Evolutionary conservation across 2,329 filamentous ascomycete genomes (phyloP).

Genomic region (Beauveria scarabaeidicola): DNA sequence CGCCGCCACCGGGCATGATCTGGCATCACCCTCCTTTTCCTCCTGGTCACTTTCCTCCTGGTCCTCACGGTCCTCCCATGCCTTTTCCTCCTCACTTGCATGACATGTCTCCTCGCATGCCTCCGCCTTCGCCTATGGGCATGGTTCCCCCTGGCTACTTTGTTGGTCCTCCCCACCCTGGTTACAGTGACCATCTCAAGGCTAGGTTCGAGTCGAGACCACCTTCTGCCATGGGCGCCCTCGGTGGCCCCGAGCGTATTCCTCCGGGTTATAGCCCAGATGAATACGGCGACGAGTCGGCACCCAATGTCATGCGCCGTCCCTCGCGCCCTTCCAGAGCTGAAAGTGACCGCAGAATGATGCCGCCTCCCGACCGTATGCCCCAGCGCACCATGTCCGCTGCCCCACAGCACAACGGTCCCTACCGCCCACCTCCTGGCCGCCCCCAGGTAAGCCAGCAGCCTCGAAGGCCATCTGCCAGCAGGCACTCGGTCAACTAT

Average conservation of each 20-base stretch:
- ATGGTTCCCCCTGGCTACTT: conserved; percentile 21
- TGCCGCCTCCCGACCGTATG: conserved; percentile 38
- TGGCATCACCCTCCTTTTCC: conserved; percentile 26
- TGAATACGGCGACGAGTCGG: conserved; percentile 33
- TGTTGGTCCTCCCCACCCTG: conserved; percentile 20
- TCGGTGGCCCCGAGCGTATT: conserved; percentile 19
- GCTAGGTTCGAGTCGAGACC: conserved; percentile 28
- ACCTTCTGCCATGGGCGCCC: conserved; percentile 32
- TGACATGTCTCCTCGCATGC: conserved; percentile 13
- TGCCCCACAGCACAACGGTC: conserved; percentile 22
- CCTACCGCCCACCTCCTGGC: conserved; percentile 21
- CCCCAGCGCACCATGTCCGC: conserved; percentile 27
- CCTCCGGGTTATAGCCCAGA: conserved; percentile 27
- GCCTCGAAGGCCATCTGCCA: conserved; percentile 21
- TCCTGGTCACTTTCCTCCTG: conserved; percentile 19
- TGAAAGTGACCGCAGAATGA: conserved; percentile 36
- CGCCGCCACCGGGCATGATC: conserved; percentile 19
- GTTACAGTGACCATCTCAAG: conserved; percentile 23
- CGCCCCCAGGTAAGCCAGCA: conserved; percentile 17
- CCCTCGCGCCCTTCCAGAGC: conserved; percentile 34
- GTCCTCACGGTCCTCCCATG: conserved; percentile 3
- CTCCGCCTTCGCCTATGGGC: conserved; percentile 12
- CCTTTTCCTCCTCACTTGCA: neutral
- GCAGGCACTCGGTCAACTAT: conserved; percentile 25
- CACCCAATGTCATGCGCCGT: conserved; percentile 29